Conservation (phyloP, 2,329 filamentous ascomycete genomes). For the Aspergillus luchuensis region DNA sequence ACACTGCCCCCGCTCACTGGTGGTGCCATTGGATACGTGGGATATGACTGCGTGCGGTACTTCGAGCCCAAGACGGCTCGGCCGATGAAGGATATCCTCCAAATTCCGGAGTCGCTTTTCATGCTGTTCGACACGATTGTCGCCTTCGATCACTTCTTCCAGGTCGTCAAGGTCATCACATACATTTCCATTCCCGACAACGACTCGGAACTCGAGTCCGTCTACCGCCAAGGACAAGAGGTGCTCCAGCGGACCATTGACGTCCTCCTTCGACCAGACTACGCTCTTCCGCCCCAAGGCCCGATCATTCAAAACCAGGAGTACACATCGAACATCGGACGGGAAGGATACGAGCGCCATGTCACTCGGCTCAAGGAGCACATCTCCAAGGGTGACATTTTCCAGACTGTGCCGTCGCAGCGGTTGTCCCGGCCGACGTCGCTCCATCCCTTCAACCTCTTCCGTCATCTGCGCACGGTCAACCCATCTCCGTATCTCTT, state of each 20-base stretch:
- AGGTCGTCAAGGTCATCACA: conserved; percentile 89
- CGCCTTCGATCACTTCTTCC: conserved; percentile 92
- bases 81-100: conserved; percentile 81
- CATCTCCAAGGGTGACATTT: conserved; percentile 90
- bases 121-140: conserved; percentile 96
- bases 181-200: conserved; percentile 73
- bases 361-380: conserved; percentile 85
- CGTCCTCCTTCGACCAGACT: conserved; percentile 71
- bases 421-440: conserved; percentile 85
- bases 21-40: conserved; percentile 93
- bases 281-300: conserved; percentile 73
- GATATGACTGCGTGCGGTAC: conserved; percentile 95
- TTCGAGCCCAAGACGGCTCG: conserved; percentile 96
- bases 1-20: conserved; percentile 83
- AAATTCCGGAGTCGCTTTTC: conserved; percentile 91
- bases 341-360: conserved; percentile 84
- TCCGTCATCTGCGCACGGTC: conserved; percentile 91
- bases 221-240: conserved; percentile 68
- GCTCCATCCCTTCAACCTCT: conserved; percentile 97
- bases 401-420: conserved; percentile 95
- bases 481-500: conserved; percentile 98
- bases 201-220: conserved; percentile 61
- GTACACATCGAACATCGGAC: conserved; percentile 91
- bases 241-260: conserved; percentile 69
- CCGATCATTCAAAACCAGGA: conserved; percentile 73